Evolutionary conservation across 2,329 filamentous ascomycete genomes (phyloP).

Genomic region (Fusarium hostae): DNA sequence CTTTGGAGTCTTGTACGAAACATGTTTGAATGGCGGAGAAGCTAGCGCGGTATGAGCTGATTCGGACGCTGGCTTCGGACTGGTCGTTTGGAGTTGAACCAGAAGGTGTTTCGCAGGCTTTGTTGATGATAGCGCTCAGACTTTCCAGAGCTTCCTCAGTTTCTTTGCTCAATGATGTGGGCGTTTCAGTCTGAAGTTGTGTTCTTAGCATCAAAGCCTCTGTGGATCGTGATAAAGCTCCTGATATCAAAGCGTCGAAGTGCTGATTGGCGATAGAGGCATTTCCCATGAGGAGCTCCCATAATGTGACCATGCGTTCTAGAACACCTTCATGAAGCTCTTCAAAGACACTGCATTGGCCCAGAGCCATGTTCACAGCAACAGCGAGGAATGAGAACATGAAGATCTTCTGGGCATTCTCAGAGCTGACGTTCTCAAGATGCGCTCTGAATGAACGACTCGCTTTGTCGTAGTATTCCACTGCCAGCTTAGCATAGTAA

Average conservation of each 20-base stretch:
- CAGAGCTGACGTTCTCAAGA: conserved; percentile 32
- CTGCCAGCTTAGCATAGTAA: conserved; percentile 36
- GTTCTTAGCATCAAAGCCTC: conserved; percentile 23
- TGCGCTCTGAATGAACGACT: conserved; percentile 38
- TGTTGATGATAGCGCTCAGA: conserved; percentile 28
- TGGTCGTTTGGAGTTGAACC: not conserved
- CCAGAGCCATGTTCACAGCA: conserved; percentile 40
- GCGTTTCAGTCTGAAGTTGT: conserved; percentile 9
- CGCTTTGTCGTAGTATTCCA: conserved; percentile 43
- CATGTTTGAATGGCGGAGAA: conserved; percentile 49
- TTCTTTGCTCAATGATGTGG: not conserved
- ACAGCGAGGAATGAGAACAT: conserved; percentile 41
- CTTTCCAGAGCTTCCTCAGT: conserved; percentile 22
- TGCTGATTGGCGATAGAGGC: conserved; percentile 30
- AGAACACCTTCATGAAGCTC: conserved; percentile 30
- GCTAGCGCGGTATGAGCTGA: conserved; percentile 24
- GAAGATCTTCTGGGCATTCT: conserved; percentile 39
- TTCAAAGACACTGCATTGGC: conserved; percentile 28
- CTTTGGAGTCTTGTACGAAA: conserved; percentile 51
- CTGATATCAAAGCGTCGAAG: conserved; percentile 32
- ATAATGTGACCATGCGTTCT: conserved; percentile 30
- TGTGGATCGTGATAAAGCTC: conserved; percentile 29
- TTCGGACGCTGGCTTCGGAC: not conserved
- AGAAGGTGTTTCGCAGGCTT: conserved; percentile 1
- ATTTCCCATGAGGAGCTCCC: conserved; percentile 37